Conservation (phyloP, 2,329 filamentous ascomycete species). For the Xylaria hypoxylon region DNA sequence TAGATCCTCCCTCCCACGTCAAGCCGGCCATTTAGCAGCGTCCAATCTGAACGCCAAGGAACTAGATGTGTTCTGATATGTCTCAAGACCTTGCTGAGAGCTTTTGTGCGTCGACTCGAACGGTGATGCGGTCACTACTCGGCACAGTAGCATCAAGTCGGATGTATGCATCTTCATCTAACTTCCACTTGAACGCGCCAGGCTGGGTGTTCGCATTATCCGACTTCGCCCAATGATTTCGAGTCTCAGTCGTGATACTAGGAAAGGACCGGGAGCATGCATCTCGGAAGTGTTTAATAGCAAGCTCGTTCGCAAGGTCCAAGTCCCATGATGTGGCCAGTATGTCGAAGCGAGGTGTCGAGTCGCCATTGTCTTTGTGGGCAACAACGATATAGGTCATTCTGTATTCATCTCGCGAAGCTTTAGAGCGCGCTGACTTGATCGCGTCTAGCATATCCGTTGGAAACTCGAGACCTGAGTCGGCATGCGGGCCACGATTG, state of each 20-base stretch:
- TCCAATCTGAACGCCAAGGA: not conserved
- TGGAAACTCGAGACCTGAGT: slow-evolving; percentile 15
- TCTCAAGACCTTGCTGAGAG: slow-evolving; percentile 1
- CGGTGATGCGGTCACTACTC: not conserved
- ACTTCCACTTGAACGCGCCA: not conserved
- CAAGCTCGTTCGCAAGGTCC: slow-evolving; percentile 16
- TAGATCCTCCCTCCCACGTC: too few relatives aligned
- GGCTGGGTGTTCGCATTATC: not conserved
- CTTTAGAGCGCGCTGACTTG: slow-evolving; percentile 5
- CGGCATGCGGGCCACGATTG: slow-evolving; percentile 11
- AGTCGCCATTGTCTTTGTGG: not conserved
- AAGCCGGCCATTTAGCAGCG: not conserved
- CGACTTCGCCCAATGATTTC: not conserved
- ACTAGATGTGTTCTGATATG: not conserved
- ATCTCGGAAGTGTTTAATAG: slow-evolving; percentile 16
- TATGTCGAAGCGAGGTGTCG: slow-evolving; percentile 6
- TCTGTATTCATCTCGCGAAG: not conserved
- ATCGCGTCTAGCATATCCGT: slow-evolving; percentile 13
- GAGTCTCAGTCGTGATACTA: not conserved
- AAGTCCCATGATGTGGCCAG: slow-evolving; percentile 16
- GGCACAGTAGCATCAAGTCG: slow-evolving; percentile 11
- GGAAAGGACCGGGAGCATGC: slow-evolving; percentile 2
- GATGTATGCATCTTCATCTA: slow-evolving; percentile 9
- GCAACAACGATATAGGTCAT: slow-evolving; percentile 14
- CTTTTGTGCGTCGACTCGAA: slow-evolving; percentile 12